phyloP scores from a whole-genome alignment of 331 rosid species.

The Phaseolus coccineus region DNA sequence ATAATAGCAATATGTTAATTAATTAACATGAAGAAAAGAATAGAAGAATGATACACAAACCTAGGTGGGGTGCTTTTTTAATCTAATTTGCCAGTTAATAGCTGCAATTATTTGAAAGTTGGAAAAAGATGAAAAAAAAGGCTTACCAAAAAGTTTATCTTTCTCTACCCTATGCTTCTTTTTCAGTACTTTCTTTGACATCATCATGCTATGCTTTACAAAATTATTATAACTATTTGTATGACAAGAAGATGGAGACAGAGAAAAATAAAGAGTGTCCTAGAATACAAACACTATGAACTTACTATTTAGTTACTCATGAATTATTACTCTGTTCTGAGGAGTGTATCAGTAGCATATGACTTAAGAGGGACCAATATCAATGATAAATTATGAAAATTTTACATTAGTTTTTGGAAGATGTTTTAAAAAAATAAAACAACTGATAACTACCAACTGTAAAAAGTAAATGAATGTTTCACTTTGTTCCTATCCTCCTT shows the following conservation, averaged over 20 bases:
- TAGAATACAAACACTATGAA: not conserved
- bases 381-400: not conserved
- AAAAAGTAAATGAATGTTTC: not conserved
- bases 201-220: constrained; percentile 47
- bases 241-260: not conserved
- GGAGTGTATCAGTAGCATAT: not conserved
- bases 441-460: not conserved
- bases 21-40: constrained; percentile 26
- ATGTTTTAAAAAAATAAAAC: not conserved
- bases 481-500: not conserved
- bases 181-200: constrained; percentile 50
- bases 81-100: constrained; percentile 64
- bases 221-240: not conserved
- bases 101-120: constrained; percentile 21
- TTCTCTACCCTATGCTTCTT: constrained; percentile 27
- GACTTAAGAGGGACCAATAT: not conserved
- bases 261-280: not conserved
- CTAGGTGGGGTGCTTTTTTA: constrained; percentile 48
- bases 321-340: not conserved
- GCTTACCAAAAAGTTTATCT: constrained; percentile 40
- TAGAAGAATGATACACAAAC: constrained; percentile 50
- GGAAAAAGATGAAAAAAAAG: constrained; percentile 8
- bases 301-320: not conserved
- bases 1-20: not conserved
- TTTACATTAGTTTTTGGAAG: not conserved